Evolutionary conservation across 805 yeast genomes (phyloP).

Genomic region (Candida piceae): DNA sequence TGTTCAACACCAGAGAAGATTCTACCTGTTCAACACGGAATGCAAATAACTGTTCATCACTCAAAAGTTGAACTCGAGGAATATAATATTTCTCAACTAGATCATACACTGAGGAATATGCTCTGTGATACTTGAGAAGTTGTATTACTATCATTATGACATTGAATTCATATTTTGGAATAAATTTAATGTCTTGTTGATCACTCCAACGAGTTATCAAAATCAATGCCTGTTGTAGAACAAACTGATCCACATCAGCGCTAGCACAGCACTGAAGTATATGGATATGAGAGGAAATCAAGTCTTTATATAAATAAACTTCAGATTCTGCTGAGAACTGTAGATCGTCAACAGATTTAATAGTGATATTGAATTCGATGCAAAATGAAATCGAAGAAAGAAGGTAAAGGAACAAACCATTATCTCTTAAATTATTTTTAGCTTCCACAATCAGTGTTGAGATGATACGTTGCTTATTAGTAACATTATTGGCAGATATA

Average conservation of each 20-base stretch:
- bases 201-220: slow-evolving; percentile 7
- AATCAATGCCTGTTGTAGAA: slow-evolving; percentile 7
- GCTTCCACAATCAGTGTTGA: slow-evolving; percentile 20
- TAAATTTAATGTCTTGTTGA: background rate
- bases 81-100: slow-evolving; percentile 11
- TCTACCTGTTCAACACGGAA: slow-evolving; percentile 3
- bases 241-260: slow-evolving; percentile 5
- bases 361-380: slow-evolving; percentile 21
- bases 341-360: slow-evolving; percentile 15
- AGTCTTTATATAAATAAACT: slow-evolving; percentile 6
- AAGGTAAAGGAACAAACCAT: slow-evolving; percentile 27
- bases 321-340: slow-evolving; percentile 13
- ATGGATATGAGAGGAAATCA: slow-evolving; percentile 22
- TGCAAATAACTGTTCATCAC: slow-evolving; percentile 1
- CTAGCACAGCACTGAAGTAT: slow-evolving; percentile 16
- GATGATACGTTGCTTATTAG: slow-evolving; percentile 19
- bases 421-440: slow-evolving; percentile 21
- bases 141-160: slow-evolving; percentile 23
- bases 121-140: slow-evolving; percentile 22
- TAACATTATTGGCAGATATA: slow-evolving; percentile 18
- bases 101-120: slow-evolving; percentile 9
- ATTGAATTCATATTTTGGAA: slow-evolving; percentile 27
- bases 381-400: slow-evolving; percentile 23
- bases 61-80: background rate
- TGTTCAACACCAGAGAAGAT: slow-evolving; percentile 5